These are phyloP conservation scores for Lepidium didymum DNA, from an alignment of 345 rosid genomes.

Conservation along the genomic window DNA sequence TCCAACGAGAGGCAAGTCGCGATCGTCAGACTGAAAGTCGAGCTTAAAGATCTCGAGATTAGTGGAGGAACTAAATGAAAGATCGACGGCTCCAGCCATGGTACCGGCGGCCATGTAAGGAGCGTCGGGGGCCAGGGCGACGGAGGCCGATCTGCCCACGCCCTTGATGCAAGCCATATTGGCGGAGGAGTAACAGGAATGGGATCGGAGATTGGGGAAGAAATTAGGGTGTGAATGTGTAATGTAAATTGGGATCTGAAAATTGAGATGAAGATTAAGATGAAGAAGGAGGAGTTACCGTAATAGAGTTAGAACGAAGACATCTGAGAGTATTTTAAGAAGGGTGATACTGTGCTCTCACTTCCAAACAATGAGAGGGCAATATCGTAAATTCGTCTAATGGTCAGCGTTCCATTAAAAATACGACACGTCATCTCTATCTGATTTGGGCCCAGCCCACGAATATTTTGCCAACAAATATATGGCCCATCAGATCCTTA, in stretches of 20 bases:
- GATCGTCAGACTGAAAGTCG: conserved; percentile 92
- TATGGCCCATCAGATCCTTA: too few species aligned
- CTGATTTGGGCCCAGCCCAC: neutral
- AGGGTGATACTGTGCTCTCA: neutral
- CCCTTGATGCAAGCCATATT: conserved; percentile 88
- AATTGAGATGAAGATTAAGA: conserved; percentile 14
- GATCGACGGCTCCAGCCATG: conserved; percentile 99
- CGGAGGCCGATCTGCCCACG: conserved; percentile 89
- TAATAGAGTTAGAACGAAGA: neutral
- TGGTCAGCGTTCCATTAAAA: conserved; percentile 5
- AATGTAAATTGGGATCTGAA: neutral
- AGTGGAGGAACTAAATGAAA: conserved; percentile 87
- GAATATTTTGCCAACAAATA: too few species aligned
- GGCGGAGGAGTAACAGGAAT: neutral
- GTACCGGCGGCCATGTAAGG: conserved; percentile 99
- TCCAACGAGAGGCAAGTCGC: conserved; percentile 63
- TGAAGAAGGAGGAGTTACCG: neutral
- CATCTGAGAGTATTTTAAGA: neutral
- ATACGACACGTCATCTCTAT: conserved; percentile 19
- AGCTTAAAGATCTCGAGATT: conserved; percentile 93
- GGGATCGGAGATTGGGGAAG: conserved; percentile 1
- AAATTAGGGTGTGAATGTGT: conserved; percentile 6
- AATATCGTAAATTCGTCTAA: neutral
- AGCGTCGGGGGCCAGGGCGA: conserved; percentile 88
- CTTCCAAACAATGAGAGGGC: neutral